Base-by-base conservation (phyloP, 768 basidiomycete genomes). In the Cantharellus anzutake region DNA sequence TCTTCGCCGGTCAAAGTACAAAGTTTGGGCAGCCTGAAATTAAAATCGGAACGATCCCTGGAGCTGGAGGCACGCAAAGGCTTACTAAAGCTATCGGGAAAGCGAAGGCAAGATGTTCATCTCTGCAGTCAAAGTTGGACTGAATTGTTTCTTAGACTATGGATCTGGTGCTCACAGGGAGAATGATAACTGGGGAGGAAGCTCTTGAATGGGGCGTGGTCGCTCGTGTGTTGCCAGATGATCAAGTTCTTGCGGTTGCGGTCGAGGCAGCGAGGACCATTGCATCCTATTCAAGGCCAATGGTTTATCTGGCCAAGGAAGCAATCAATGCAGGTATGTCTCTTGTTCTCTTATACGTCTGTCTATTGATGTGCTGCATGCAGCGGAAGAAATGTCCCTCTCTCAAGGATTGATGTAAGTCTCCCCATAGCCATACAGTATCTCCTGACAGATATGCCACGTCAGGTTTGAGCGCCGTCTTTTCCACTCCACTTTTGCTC, bases 401-500 rank as follows among this genome's bases (percentile, higher is more conserved):
- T 72, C 77, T 3, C 86, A 96, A 66, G 96, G 94, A 0, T 69
- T 98, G 65, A 76, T 80, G 52, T 55, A 37, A 11, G 52, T 37
- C 52, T 7, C 7, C 38, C 44, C 44, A 29, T 37, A 7, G 11
- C 52, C 11, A 11, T 7, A 11, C 35, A 14, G 11, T 11, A 55
- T 7, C 35, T 55, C 7, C 11, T 7, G 11, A 37, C 11, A 11
- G 0, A 11, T 37, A 11, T 55, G 11, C 11, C 38, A 37, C 38
- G 52, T 37, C 35, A 55, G 52, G 61, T 83, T 89, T 64, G 96
- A 98, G 71, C 77, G 91, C 62, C 76, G 90, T 62, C 72, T 92
- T 51, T 98, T 97, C 82, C 86, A 97, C 65, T 76, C 80, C 44
- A 72, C 92, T 61, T 98, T 99, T 66, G 91, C 39, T 1, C 35